Percentiles rank a stretch among this genome's conserved stretches.
phyloP scores from a whole-genome alignment of 106 monocot species.

The Allium cepa region DNA sequence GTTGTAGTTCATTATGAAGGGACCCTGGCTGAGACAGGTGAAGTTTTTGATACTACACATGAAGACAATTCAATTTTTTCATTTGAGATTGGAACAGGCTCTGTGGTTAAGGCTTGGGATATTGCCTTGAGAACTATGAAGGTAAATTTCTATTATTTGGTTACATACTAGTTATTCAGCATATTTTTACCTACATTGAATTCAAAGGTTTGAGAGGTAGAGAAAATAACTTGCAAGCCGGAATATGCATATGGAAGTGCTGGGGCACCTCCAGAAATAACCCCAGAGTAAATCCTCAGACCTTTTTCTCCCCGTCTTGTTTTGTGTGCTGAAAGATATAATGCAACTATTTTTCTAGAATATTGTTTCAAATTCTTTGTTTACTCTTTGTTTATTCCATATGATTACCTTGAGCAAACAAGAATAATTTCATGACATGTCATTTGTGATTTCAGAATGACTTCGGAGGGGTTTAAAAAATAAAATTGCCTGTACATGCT shows the following conservation, averaged over 20 bases:
- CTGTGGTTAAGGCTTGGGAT: constrained; percentile 95
- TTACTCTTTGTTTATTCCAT: no score
- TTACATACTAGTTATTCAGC: background rate
- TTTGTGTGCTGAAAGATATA: background rate
- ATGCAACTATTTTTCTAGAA: background rate
- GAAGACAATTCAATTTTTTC: constrained; percentile 92
- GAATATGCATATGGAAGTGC: constrained; percentile 97
- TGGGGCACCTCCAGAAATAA: constrained; percentile 92
- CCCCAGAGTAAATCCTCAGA: constrained; percentile 50
- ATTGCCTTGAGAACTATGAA: constrained; percentile 93
- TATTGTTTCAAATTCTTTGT: no score
- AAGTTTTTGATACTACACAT: constrained; percentile 90
- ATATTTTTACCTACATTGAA: background rate
- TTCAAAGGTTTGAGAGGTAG: constrained; percentile 81
- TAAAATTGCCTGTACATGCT: no score
- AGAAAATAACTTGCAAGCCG: constrained; percentile 87
- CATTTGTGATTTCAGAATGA: no score
- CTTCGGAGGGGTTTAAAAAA: no score
- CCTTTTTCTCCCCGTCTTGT: background rate
- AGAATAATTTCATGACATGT: no score
- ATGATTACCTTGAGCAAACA: no score
- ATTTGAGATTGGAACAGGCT: constrained; percentile 77
- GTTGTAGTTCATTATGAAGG: constrained; percentile 93
- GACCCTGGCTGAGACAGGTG: constrained; percentile 76
- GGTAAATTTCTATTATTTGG: constrained; percentile 19